Conservation (phyloP, 2,329 filamentous ascomycete species). For the Beauveria brongniartii region DNA sequence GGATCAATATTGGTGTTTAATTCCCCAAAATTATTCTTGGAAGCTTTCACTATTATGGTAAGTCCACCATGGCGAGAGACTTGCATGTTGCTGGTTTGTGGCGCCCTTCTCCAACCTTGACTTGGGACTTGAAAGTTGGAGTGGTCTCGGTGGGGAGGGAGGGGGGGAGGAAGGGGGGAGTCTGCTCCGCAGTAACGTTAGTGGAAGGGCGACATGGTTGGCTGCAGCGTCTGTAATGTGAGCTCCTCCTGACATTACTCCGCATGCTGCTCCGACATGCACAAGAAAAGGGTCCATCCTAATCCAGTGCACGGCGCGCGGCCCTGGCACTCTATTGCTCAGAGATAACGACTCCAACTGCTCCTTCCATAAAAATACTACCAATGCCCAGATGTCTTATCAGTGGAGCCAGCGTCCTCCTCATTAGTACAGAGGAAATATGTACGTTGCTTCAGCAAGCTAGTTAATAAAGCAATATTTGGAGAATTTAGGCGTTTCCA, state of each 20-base stretch:
- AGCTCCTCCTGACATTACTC: neutral
- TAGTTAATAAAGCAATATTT: neutral
- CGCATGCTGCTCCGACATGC: neutral
- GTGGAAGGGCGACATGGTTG: neutral
- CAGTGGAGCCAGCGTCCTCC: conserved; percentile 1
- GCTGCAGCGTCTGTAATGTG: neutral
- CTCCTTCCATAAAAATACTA: neutral
- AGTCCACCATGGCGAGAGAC: no score
- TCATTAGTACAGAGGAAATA: neutral
- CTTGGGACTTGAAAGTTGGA: no score
- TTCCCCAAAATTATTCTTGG: no score
- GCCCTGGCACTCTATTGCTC: conserved; percentile 2
- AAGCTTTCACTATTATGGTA: no score
- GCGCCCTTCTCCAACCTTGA: no score
- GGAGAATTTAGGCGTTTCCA: neutral
- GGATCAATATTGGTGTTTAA: no score
- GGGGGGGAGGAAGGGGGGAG: no score
- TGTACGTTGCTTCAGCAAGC: neutral
- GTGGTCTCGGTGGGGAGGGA: no score
- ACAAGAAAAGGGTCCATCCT: neutral
- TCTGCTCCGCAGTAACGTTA: neutral
- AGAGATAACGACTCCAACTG: conserved; percentile 8
- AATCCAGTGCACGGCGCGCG: neutral
- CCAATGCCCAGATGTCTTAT: neutral
- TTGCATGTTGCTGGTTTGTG: no score